phyloP scores from a whole-genome alignment of 306 rosid genomes.

The Rubus parviflorus region DNA sequence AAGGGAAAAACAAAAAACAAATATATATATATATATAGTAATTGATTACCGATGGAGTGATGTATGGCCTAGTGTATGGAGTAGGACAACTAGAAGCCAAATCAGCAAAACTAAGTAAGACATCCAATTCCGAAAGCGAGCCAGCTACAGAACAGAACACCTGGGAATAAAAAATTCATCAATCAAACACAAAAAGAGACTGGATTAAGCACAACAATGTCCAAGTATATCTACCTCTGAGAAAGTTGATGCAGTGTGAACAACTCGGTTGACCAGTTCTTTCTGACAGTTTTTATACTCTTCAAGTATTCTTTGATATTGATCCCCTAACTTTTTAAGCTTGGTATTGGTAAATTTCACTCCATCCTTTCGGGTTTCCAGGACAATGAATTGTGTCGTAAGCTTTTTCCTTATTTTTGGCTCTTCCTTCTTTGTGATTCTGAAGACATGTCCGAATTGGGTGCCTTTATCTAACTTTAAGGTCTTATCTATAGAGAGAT shows the following conservation, averaged over 20 bases:
- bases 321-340: constrained; percentile 86
- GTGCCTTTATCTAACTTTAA: constrained; percentile 85
- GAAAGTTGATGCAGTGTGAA: constrained; percentile 71
- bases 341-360: constrained; percentile 91
- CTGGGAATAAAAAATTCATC: constrained; percentile 47
- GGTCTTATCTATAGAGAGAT: constrained; percentile 78
- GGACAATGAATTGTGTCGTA: constrained; percentile 79
- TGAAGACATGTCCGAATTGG: constrained; percentile 92
- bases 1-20: constrained; percentile 1
- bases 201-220: constrained; percentile 18
- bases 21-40: constrained; percentile 22
- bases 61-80: constrained; percentile 81
- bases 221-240: constrained; percentile 54
- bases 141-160: constrained; percentile 77
- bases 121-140: constrained; percentile 84
- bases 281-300: constrained; percentile 86
- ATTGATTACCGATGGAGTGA: constrained; percentile 70
- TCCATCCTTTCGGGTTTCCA: constrained; percentile 98
- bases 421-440: constrained; percentile 98
- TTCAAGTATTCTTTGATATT: constrained; percentile 72
- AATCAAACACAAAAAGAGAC: constrained; percentile 22
- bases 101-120: constrained; percentile 89
- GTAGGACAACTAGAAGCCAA: constrained; percentile 89
- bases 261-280: constrained; percentile 69
- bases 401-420: constrained; percentile 96